Evolutionary conservation across 352 stramenopile species (phyloP).

Genomic region (Phytophthora citricola): DNA sequence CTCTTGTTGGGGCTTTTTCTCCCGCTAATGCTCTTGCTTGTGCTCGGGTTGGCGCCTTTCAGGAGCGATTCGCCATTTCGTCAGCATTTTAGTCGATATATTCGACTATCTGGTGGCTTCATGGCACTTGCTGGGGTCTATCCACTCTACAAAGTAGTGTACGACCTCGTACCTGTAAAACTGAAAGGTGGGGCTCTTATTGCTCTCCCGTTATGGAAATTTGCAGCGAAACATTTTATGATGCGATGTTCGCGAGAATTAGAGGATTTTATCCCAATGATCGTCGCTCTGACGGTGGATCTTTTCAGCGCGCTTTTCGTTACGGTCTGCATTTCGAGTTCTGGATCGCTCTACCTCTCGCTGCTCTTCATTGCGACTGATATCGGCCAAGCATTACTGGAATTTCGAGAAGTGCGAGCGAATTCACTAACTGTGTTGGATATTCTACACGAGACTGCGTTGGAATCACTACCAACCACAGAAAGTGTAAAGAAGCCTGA

Average conservation of each 20-base stretch:
- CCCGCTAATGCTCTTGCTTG: constrained; percentile 10
- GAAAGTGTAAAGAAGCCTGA: constrained; percentile 1
- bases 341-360: constrained; percentile 15
- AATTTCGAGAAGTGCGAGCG: constrained; percentile 24
- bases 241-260: constrained; percentile 11
- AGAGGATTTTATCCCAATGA: constrained; percentile 24
- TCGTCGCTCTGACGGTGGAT: constrained; percentile 25
- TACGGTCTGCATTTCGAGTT: constrained; percentile 30
- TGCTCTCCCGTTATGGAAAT: constrained; percentile 23
- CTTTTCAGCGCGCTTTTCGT: constrained; percentile 33
- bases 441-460: constrained; percentile 9
- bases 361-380: constrained; percentile 17
- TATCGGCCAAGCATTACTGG: constrained; percentile 14
- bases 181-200: constrained; percentile 15
- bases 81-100: neutral
- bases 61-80: constrained; percentile 1
- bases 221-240: constrained; percentile 26
- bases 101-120: constrained; percentile 3
- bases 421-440: constrained; percentile 8
- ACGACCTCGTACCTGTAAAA: constrained; percentile 7
- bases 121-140: constrained; percentile 17
- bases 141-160: constrained; percentile 24
- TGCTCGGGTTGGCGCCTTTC: constrained; percentile 13
- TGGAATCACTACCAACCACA: too few relatives aligned
- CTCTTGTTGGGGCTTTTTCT: constrained; percentile 10